Evolutionary conservation across 2,329 filamentous ascomycete genomes (phyloP).

Genomic region (Apiospora aurea): DNA sequence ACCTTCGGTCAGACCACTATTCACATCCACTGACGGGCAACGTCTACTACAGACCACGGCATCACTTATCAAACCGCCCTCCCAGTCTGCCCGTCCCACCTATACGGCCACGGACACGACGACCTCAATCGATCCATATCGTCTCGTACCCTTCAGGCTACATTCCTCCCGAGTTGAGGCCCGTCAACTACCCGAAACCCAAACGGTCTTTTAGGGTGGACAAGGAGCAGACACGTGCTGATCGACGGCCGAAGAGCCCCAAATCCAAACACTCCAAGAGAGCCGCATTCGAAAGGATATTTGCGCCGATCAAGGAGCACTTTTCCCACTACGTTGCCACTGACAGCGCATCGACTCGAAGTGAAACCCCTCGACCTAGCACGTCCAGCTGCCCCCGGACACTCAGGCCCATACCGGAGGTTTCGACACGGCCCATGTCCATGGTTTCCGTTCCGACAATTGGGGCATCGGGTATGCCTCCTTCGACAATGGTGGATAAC

Average conservation of each 20-base stretch:
- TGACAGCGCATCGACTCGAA: constrained; percentile 30
- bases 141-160: constrained; percentile 52
- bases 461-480: constrained; percentile 32
- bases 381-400: constrained; percentile 25
- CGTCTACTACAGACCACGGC: constrained; percentile 39
- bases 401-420: background rate
- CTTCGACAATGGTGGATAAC: constrained; percentile 41
- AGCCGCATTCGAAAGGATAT: constrained; percentile 43
- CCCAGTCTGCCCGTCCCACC: constrained; percentile 46
- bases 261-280: constrained; percentile 34
- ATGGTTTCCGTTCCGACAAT: constrained; percentile 37
- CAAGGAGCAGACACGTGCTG: constrained; percentile 33
- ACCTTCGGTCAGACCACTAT: constrained; percentile 32
- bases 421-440: constrained; percentile 32
- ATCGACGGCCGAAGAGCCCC: constrained; percentile 3
- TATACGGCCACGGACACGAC: constrained; percentile 56
- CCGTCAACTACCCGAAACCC: constrained; percentile 53
- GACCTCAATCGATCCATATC: constrained; percentile 62
- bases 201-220: constrained; percentile 47
- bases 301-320: constrained; percentile 41
- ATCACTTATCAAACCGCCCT: constrained; percentile 36
- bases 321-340: constrained; percentile 32
- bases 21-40: constrained; percentile 36
- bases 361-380: constrained; percentile 28
- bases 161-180: constrained; percentile 53